These are phyloP conservation scores for Nowakowskiella sp. DNA, from an alignment of 192 early-diverging fungal species.

Conservation along the genomic window DNA sequence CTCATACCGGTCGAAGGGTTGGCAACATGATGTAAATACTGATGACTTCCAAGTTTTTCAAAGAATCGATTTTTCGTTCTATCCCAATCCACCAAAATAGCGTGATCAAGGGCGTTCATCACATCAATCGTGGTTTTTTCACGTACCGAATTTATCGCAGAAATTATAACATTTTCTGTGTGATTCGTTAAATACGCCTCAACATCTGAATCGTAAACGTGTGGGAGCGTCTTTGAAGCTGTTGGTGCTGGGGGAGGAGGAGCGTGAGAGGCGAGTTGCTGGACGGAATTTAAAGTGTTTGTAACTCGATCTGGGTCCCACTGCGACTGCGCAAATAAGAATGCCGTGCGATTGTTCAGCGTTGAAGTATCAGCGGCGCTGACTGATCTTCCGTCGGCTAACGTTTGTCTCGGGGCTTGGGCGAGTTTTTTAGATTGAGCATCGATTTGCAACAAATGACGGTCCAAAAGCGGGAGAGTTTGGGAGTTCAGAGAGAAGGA, in stretches of 20 bases:
- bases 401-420: slow-evolving; percentile 11
- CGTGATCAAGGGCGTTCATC: slow-evolving; percentile 48
- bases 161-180: slow-evolving; percentile 68
- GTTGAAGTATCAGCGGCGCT: slow-evolving; percentile 6
- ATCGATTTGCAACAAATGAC: slow-evolving; percentile 85
- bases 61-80: slow-evolving; percentile 63
- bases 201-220: slow-evolving; percentile 72
- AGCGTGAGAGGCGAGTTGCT: too few relatives aligned
- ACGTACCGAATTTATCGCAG: slow-evolving; percentile 57
- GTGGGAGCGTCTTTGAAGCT: slow-evolving; percentile 68
- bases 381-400: slow-evolving; percentile 12
- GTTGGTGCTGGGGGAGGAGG: slow-evolving; percentile 11
- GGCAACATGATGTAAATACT: too few relatives aligned
- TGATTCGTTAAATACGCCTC: slow-evolving; percentile 67
- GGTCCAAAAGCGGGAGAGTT: slow-evolving; percentile 62
- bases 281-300: slow-evolving; percentile 51
- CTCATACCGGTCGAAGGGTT: too few relatives aligned
- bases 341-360: slow-evolving; percentile 34
- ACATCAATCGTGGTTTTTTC: slow-evolving; percentile 56
- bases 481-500: slow-evolving; percentile 48
- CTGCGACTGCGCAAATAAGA: slow-evolving; percentile 69
- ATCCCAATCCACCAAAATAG: slow-evolving; percentile 64
- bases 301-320: slow-evolving; percentile 67
- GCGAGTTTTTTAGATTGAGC: slow-evolving; percentile 58
- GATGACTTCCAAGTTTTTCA: slow-evolving; percentile 71